These are phyloP conservation scores for Amanita inopinata DNA, from an alignment of 768 basidiomycete genomes.

Conservation along the genomic window DNA sequence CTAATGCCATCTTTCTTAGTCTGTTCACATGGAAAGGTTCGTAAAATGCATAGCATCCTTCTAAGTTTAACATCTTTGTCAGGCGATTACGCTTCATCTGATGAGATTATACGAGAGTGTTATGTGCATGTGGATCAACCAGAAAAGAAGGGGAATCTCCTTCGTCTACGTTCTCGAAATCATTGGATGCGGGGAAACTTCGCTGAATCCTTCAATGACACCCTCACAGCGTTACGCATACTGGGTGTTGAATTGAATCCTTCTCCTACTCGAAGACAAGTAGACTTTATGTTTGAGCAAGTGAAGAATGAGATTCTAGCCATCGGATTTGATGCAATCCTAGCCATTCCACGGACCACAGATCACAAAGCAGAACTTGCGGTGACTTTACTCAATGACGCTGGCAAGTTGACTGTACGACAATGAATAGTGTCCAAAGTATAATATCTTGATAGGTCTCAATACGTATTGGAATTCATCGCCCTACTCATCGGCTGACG, in stretches of 20 bases:
- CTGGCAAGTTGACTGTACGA: conserved; percentile 29
- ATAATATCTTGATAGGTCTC: conserved; percentile 29
- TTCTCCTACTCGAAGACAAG: conserved; percentile 41
- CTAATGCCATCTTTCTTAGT: conserved; percentile 20
- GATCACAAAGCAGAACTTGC: conserved; percentile 54
- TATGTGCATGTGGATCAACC: conserved; percentile 34
- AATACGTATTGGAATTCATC: conserved; percentile 65
- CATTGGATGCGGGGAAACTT: conserved; percentile 53
- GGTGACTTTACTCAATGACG: conserved; percentile 58
- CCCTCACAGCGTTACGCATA: conserved; percentile 45
- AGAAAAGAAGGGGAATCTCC: conserved; percentile 46
- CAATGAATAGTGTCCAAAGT: background rate
- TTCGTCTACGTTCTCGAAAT: conserved; percentile 54
- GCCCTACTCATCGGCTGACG: conserved; percentile 44
- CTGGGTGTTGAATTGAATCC: conserved; percentile 54
- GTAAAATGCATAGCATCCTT: background rate
- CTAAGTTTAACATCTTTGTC: background rate
- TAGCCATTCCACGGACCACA: conserved; percentile 49
- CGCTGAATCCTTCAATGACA: conserved; percentile 46
- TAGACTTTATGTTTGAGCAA: conserved; percentile 57
- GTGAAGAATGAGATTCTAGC: conserved; percentile 65
- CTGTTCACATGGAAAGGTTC: conserved; percentile 59
- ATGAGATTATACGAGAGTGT: conserved; percentile 45
- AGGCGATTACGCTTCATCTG: conserved; percentile 49
- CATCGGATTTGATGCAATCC: conserved; percentile 59